Evolutionary conservation across 441 rosid genomes (phyloP), one percentile per base, ranked within the genome.

Genomic region (Adansonia rubrostipa): DNA sequence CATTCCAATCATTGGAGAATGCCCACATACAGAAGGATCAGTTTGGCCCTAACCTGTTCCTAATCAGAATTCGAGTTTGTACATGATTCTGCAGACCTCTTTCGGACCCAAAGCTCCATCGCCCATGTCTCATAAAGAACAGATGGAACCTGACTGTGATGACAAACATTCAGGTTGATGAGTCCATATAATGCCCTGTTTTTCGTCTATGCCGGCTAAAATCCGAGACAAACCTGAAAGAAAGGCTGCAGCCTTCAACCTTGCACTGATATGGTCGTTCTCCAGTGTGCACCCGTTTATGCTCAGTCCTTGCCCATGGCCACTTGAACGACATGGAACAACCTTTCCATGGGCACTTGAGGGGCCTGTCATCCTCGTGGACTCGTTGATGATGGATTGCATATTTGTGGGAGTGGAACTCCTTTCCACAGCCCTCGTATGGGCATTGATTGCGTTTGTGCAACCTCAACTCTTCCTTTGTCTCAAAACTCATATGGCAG

Each of bases 231-330:
- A 93, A 96, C 89, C 98, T 91, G 89, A 96, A 96, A 54, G 96
- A 88, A 58, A 88, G 90, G 51, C 90, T 95, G 42, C 98, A 96
- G 10, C 88, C 96, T 22, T 90, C 93, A 0, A 92, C 89, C 87
- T 90, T 88, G 84, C 99, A 94, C 72, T 83, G 78, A 88, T 94
- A 93, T 0, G 99, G 99, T 76, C 93, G 89, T 82, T 93, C 99
- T n/a, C 98, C 99, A 0, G 98, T 96, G 83, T 96, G 99, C 79
- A 96, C 90, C 67, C 99, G 85, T 75, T 93, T 86, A 84, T 96
- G 99, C 88, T 96, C 99, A 0, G 97, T 96, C 89, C 99, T 91
- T n/a, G 99, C 99, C 99, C 99, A 96, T 10, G 95, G 96, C 99
- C 99, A 96, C 88, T 96, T 94, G 88, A 96, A 96, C 4, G 95